A percentile compares a stretch with the other conserved stretches of the same genome.
Conservation (phyloP, 75 land plant species). For the Cryptomeria japonica region DNA sequence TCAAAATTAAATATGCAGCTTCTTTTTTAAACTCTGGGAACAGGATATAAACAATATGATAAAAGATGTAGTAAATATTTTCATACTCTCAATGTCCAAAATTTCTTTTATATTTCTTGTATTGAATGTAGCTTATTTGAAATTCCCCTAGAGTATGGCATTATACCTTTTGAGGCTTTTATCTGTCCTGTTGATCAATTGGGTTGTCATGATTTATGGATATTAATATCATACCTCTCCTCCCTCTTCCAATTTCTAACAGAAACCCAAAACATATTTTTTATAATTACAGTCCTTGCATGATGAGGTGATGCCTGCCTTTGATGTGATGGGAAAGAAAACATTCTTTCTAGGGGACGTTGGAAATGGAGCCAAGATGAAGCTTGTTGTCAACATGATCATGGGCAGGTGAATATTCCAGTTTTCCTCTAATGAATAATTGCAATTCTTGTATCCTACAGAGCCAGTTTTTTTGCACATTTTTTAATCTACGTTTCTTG, state of each 20-base stretch:
- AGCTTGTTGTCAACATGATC: conserved; percentile 97
- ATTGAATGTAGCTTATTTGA: background rate
- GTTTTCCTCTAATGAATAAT: background rate
- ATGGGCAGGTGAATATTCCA: conserved; percentile 84
- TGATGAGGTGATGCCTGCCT: conserved; percentile 67
- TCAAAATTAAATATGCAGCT: background rate
- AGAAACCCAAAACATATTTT: background rate
- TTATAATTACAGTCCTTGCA: conserved; percentile 58
- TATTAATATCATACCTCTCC: background rate
- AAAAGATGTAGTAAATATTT: background rate
- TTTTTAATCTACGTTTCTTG: background rate
- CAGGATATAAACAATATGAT: background rate
- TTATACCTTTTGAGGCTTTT: background rate
- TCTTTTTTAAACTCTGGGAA: background rate
- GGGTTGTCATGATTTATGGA: background rate
- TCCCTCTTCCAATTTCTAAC: background rate
- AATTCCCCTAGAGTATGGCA: background rate
- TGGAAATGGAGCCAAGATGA: conserved; percentile 97
- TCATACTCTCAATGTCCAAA: background rate
- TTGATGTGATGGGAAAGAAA: conserved; percentile 86
- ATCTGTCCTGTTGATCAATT: background rate
- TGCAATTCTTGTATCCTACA: background rate
- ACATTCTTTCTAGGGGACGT: conserved; percentile 87
- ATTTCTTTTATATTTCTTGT: background rate
- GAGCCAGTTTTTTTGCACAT: background rate